Base-by-base conservation (phyloP, 768 basidiomycete genomes). In the Lactifluus volemus region DNA sequence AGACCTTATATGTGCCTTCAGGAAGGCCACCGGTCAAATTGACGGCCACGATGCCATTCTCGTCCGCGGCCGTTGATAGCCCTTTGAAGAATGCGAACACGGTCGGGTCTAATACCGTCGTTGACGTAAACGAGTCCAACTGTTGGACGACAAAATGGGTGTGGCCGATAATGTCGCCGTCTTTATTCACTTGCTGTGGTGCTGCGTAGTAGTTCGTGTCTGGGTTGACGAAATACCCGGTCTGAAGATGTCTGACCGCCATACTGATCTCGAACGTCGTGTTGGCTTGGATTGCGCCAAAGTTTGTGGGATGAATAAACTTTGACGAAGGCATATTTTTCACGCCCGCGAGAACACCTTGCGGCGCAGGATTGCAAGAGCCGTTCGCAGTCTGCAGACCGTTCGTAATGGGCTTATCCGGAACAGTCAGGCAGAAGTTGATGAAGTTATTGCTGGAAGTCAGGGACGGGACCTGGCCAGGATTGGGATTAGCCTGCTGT, bases 31-130 rank as follows among this genome's bases (percentile, higher is more conserved):
- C 71, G 1, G 77, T 73, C 38, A 90, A 82, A 54, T 72, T 70
- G 25, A 80, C 78, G 5, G 75, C 72, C 11, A 86, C 74, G 1
- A 79, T 67, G 47, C 84, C 86, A 59, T 74, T 73, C 53, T 5
- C 1, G 59, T 21, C 72, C 70, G 61, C 57, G 11, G 30, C 3
- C 6, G 48, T 60, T 63, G 76, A 80, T 62, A 76, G 72, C 65
- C 75, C 85, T 79, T 83, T 82, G 81, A 88, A 86, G 75, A 86
- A 86, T 32, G 74, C 76, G 65, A 87, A 86, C 49, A 72, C 72
- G 57, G 69, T 73, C 5, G 84, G 79, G 69, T 85, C 75, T 39
- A 77, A 75, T 36, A 76, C 68, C 1, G 68, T 68, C n/a, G 77
- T 77, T 59, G 77, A 73, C n/a, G 69, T 69, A 41, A 84, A 62